phyloP scores from a whole-genome alignment of 371 early-diverging fungal species.

The Mortierella sp. region DNA sequence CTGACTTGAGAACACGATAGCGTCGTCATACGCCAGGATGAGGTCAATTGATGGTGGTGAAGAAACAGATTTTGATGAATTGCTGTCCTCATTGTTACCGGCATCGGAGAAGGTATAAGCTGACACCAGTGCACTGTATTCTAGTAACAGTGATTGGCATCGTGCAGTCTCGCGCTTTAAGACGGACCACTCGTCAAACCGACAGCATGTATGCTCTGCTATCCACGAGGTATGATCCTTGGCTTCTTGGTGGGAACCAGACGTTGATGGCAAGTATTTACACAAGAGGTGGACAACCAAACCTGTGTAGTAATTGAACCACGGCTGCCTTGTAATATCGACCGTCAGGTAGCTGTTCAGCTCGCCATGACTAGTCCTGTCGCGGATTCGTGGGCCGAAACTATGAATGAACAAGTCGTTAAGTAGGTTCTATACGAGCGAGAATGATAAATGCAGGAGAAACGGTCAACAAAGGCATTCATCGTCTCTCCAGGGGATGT shows the following conservation, averaged over 20 bases:
- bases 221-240: constrained; percentile 6
- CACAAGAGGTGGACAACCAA: constrained; percentile 16
- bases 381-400: constrained; percentile 48
- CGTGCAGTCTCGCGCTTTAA: constrained; percentile 14
- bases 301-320: constrained; percentile 32
- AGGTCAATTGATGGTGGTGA: constrained; percentile 2
- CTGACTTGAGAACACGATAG: constrained; percentile 14
- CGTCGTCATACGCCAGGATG: background rate
- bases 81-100: background rate
- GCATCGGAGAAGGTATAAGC: no score
- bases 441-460: background rate
- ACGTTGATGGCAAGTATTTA: background rate
- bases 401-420: constrained; percentile 35
- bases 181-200: constrained; percentile 31
- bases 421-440: constrained; percentile 18
- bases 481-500: no score
- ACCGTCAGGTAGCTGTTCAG: constrained; percentile 22
- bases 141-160: constrained; percentile 3
- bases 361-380: constrained; percentile 48
- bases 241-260: background rate
- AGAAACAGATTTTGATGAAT: background rate
- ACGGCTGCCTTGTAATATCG: constrained; percentile 22
- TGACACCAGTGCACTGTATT: background rate
- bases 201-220: constrained; percentile 6
- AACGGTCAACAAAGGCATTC: background rate